Base-by-base conservation (phyloP, 2,329 filamentous ascomycete species). In the Fusarium domesticum region DNA sequence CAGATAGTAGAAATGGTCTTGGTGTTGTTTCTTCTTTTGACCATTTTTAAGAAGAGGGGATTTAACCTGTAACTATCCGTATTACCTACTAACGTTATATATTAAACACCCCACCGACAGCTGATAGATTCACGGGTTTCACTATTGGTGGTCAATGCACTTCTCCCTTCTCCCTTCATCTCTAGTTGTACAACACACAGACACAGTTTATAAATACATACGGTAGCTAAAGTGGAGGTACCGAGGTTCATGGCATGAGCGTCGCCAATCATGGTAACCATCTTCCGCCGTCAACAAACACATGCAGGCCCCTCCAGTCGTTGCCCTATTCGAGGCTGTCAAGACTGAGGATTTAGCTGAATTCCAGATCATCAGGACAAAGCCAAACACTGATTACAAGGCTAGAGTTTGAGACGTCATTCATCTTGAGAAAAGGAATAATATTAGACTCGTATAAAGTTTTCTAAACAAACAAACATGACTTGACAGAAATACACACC, bases 361-460 rank as follows among this genome's bases (percentile, higher is more conserved):
- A 3, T 47, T 43, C 6, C 38, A 58, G 20, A 31, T 58, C 16
- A 58, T 56, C 12, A 49, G 51, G 30, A 60, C 57, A 2, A 47
- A 42, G 5, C 44, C 48, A 4, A 47, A 45, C 3, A 31, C 45
- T 2, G 48, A 47, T 11, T 44, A 57, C 18, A 47, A 51, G 23
- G 23, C 43, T 11, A 35, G 37, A 5, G 37, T 49, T 18, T 54
- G 20, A 5, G 19, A 4, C 7, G 19, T 16, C 8, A 17, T 10
- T 7, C 18, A 16, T 5, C 10, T 5, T 11, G 14, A 28, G 4
- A 28, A 28, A 28, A 11, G 14, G 23, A 28, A 28, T 10, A 23
- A 23, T 23, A 23, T 6, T 10, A 10, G 20, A 23, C n/a, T n/a
- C n/a, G n/a, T n/a, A n/a, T n/a, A n/a, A n/a, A n/a, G n/a, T n/a